Evolutionary conservation across 768 basidiomycete species (phyloP), one percentile per base, ranked within the genome.

Genomic region (Collybiopsis luxurians): DNA sequence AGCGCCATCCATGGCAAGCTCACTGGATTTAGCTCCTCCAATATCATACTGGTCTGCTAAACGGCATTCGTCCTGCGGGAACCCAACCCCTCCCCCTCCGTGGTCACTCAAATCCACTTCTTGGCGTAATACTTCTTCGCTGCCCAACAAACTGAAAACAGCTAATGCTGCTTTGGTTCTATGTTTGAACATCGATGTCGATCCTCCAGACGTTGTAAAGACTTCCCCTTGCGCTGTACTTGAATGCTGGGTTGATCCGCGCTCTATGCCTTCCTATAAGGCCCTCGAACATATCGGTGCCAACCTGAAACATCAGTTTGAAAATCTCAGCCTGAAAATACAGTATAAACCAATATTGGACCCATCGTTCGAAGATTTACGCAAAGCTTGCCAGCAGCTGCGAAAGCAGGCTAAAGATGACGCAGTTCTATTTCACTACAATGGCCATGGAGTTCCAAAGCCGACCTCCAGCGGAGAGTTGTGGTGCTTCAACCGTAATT

Each of bases 161-260:
- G 85, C 89, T 17, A 88, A 92, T 34, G 96, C 93, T 2, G 89
- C 87, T 1, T 78, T 96, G 4, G 89, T 96, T 9, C 75, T 98
- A 54, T 99, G 97, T 66, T 79, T 99, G 19, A 98, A 98, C 72
- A 93, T 98, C 68, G 95, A 96, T 55, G 92, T 97, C 45, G 96
- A 98, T 67, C 97, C 97, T 17, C 97, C 97, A 59, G 97, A 99
- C 66, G 79, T 98, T 52, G 88, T 98, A 73, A 99, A 98, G 77
- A 98, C 96, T 5, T 89, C 90, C 60, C 97, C 97, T 0, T 98
- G 95, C 63, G 95, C 97, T 0, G 87, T 89, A 42, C 77, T 97
- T 47, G 96, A 98, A 70, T 95, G 93, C 61, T 99, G 97, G 97
- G 89, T 98, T 31, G 95, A 98, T 72, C 96, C 96, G 3, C 90